Percentiles rank a stretch among this genome's conserved stretches.
Evolutionary conservation across 495 filamentous ascomycete genomes (phyloP).

Genomic region (Tetracladium setigerum): DNA sequence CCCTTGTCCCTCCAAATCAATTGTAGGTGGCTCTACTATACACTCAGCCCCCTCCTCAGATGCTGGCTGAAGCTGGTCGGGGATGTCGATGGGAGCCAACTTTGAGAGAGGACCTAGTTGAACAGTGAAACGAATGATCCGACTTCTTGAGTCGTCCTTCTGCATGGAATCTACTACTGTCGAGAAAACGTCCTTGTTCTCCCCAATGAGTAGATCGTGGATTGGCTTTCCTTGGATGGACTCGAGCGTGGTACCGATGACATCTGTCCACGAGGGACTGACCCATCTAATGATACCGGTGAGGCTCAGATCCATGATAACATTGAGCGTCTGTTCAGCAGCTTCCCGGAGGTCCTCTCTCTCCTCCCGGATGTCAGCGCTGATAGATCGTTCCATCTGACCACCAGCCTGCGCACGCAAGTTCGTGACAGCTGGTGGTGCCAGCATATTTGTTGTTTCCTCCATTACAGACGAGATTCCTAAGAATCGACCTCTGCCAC

Average conservation of each 20-base stretch:
- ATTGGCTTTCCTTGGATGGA: constrained; percentile 72
- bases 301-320: constrained; percentile 86
- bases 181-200: constrained; percentile 68
- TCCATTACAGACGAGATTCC: constrained; percentile 15
- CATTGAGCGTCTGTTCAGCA: constrained; percentile 91
- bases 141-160: constrained; percentile 87
- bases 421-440: constrained; percentile 24
- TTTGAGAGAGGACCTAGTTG: constrained; percentile 67
- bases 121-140: constrained; percentile 81
- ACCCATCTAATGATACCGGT: constrained; percentile 89
- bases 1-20: constrained; percentile 89
- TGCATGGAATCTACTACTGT: constrained; percentile 82
- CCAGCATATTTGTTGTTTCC: constrained; percentile 16
- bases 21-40: constrained; percentile 39
- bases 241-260: constrained; percentile 71
- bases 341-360: constrained; percentile 89
- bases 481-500: constrained; percentile 14
- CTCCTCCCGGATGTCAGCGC: constrained; percentile 56
- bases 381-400: constrained; percentile 44
- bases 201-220: constrained; percentile 67
- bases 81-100: constrained; percentile 40
- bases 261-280: constrained; percentile 92
- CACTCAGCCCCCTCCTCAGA: constrained; percentile 27
- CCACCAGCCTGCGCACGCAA: constrained; percentile 38
- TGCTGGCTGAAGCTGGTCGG: constrained; percentile 34